Evolutionary conservation across 192 early-diverging fungal genomes (phyloP).

Genomic region (Gonapodya prolifera): DNA sequence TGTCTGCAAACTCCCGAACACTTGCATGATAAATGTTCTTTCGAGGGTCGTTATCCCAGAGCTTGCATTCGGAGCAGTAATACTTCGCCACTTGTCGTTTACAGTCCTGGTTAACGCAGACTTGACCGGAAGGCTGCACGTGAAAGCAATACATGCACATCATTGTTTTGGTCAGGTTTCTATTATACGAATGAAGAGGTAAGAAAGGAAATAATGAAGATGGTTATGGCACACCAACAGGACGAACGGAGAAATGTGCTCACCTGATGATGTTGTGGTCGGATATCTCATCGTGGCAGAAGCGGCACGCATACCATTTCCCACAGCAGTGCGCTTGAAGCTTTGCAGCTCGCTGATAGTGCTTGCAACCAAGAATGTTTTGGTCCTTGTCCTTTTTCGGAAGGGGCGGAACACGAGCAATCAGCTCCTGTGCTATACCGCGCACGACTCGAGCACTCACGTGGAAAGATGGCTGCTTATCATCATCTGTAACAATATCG

Average conservation of each 20-base stretch:
- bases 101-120: constrained; percentile 55
- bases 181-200: constrained; percentile 7
- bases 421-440: not conserved
- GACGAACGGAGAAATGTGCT: not conserved
- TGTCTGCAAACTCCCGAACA: not conserved
- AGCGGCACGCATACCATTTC: constrained; percentile 59
- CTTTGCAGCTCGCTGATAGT: constrained; percentile 62
- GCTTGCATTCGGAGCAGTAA: constrained; percentile 78
- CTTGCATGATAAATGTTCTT: constrained; percentile 73
- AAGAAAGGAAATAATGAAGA: not conserved
- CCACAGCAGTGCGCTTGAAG: constrained; percentile 63
- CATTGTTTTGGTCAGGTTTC: constrained; percentile 64
- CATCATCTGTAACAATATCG: constrained; percentile 24
- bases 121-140: constrained; percentile 63
- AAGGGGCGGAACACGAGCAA: not conserved
- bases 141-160: constrained; percentile 83
- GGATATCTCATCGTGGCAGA: constrained; percentile 59
- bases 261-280: constrained; percentile 61
- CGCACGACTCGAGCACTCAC: constrained; percentile 12
- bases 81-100: constrained; percentile 50
- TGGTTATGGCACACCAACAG: not conserved
- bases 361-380: constrained; percentile 57
- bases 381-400: constrained; percentile 29
- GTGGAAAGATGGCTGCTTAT: constrained; percentile 30
- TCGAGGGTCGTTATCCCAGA: constrained; percentile 74